phyloP scores from a whole-genome alignment of 225 moss, liverwort and hornwort species.

The Neckera pumila region DNA sequence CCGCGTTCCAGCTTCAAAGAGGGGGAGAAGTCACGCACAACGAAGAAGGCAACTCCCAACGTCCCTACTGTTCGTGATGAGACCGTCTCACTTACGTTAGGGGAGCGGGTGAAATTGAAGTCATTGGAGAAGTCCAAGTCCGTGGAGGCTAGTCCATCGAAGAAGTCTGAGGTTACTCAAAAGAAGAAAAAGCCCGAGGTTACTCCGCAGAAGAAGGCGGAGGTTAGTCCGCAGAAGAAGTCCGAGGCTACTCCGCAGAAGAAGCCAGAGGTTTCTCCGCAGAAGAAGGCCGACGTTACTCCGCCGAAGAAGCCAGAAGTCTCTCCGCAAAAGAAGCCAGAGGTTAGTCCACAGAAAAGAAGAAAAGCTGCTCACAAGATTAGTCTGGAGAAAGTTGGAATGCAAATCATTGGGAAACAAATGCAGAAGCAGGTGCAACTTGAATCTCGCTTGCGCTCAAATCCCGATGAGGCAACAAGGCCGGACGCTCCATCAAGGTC shows the following conservation, averaged over 20 bases:
- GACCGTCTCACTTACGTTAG: background rate
- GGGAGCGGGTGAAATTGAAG: constrained; percentile 20
- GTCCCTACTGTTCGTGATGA: background rate
- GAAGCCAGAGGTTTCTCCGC: background rate
- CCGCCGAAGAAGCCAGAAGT: background rate
- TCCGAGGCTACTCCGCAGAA: background rate
- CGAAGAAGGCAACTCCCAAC: background rate
- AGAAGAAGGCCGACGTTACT: background rate
- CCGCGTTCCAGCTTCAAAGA: background rate
- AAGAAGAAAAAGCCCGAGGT: background rate
- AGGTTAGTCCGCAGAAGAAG: background rate
- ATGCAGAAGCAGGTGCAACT: background rate
- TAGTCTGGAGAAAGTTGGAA: background rate
- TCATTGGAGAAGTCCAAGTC: background rate
- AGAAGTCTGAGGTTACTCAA: background rate
- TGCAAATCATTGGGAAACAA: background rate
- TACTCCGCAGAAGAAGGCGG: background rate
- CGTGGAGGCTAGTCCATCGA: background rate
- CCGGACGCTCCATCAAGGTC: background rate
- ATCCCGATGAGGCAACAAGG: background rate
- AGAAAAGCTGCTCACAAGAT: background rate
- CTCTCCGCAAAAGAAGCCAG: background rate
- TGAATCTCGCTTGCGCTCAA: background rate
- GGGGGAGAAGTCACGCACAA: background rate
- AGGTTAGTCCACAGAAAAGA: background rate